phyloP scores from a whole-genome alignment of 371 early-diverging fungal genomes.

The Apophysomyces variabilis region DNA sequence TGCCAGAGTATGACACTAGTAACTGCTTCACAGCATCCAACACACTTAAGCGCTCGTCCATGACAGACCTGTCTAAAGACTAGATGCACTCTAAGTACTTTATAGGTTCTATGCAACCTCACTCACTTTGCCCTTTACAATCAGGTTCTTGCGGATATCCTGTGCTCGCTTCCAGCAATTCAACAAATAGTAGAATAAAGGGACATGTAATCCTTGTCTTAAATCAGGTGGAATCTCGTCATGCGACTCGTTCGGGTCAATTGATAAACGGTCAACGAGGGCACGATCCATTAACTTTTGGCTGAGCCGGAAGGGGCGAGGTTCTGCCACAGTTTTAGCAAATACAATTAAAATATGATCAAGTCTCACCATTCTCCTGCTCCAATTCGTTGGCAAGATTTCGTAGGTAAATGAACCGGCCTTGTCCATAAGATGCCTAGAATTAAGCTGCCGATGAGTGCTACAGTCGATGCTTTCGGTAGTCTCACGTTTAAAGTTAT shows the following conservation, averaged over 20 bases:
- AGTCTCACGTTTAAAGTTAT: constrained; percentile 81
- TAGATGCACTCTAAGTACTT: constrained; percentile 20
- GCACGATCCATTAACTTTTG: constrained; percentile 70
- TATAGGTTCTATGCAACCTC: not conserved
- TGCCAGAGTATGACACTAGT: constrained; percentile 83
- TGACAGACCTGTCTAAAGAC: constrained; percentile 59
- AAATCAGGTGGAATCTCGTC: constrained; percentile 47
- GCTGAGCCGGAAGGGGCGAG: constrained; percentile 56
- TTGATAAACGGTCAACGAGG: constrained; percentile 76
- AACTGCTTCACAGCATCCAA: constrained; percentile 61
- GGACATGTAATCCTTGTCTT: constrained; percentile 36
- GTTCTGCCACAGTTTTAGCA: constrained; percentile 23
- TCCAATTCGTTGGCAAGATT: constrained; percentile 42
- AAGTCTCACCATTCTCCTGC: constrained; percentile 42
- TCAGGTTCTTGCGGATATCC: constrained; percentile 58
- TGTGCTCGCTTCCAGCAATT: constrained; percentile 72
- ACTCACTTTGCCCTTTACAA: constrained; percentile 51
- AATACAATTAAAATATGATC: not conserved
- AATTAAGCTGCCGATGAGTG: constrained; percentile 18
- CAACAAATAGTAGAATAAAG: constrained; percentile 81
- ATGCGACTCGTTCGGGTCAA: constrained; percentile 58
- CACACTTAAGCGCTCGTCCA: constrained; percentile 62
- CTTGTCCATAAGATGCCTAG: constrained; percentile 35
- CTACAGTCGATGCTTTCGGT: not conserved
- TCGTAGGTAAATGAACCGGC: constrained; percentile 41